Percentiles rank a stretch among this genome's conserved stretches.
Conservation (phyloP, 2,329 filamentous ascomycete genomes). For the Fusarium sp. region DNA sequence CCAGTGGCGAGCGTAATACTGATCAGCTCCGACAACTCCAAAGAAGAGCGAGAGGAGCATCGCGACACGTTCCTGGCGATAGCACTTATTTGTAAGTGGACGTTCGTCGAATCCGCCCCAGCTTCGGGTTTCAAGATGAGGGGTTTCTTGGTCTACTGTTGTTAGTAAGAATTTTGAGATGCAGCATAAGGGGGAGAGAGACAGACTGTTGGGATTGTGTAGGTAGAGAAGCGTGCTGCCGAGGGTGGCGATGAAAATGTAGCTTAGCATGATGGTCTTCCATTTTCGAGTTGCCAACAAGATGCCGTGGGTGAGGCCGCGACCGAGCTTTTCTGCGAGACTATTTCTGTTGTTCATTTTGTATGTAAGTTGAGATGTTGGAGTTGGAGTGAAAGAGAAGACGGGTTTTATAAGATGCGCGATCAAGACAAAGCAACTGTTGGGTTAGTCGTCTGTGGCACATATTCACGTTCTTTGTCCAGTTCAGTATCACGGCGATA, state of each 20-base stretch:
- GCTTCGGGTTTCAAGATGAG: conserved; percentile 18
- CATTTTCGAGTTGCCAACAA: conserved; percentile 9
- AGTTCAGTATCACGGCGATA: neutral
- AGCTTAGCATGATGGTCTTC: conserved; percentile 15
- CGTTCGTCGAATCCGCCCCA: conserved; percentile 39
- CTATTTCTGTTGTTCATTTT: conserved; percentile 14
- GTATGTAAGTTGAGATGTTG: neutral
- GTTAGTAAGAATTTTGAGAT: neutral
- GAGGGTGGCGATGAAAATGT: conserved; percentile 13
- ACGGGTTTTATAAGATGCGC: neutral
- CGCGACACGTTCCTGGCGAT: conserved; percentile 39
- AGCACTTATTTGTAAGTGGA: conserved; percentile 33
- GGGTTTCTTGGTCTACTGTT: neutral
- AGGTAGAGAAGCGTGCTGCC: conserved; percentile 23
- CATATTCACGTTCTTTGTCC: neutral
- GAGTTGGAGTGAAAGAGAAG: neutral
- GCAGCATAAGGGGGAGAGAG: no score
- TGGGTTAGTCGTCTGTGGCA: no score
- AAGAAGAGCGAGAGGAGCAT: conserved; percentile 36
- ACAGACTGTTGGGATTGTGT: neutral
- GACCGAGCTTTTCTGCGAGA: conserved; percentile 28
- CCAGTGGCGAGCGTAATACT: conserved; percentile 42
- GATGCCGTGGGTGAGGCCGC: conserved; percentile 13
- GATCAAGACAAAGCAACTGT: neutral
- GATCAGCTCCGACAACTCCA: conserved; percentile 30